Evolutionary conservation across 202 grass and related monocot genomes (phyloP), one percentile per base, ranked within the genome.

Genomic region (Cymbopogon flexuosus): DNA sequence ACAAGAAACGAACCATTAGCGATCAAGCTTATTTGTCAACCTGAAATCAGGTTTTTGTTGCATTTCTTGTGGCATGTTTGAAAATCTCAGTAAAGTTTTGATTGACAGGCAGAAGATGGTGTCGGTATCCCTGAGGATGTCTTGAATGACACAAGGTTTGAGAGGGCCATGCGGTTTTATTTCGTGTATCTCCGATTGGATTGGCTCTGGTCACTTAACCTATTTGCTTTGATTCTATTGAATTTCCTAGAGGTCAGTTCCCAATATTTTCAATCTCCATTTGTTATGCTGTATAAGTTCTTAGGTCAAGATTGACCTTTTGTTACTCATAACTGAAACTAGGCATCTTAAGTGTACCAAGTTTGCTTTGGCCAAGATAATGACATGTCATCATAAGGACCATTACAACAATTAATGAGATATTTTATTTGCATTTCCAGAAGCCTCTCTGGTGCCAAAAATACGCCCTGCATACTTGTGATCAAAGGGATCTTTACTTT

Each of bases 191-290:
- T 94, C 45, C 75, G 77, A 49, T 77, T 97, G 51, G 88, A 97
- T 84, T 93, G 88, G 83, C 86, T 97, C 31, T 94, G 95, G 95
- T 92, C 92, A 65, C 88, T 97, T 81, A 97, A 97, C 80, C 84
- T 97, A 33, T 88, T 92, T 82, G 92, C 95, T 56, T 86, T 97
- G 84, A 77, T 97, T 83, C 84, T 94, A 34, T 84, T 97, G 69
- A 97, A 93, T 80, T 97, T 97, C 85, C 83, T 97, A 2, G 95
- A 94, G 95, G 94, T 97, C 64, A 78, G 89, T 93, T 89, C 64
- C 22, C 15, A 23, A 56, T 46, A 64, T 13, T 33, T 56, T 45
- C 0, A 15, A 46, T 58, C 39, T 52, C 63, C 16, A 31, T 70
- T 16, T 54, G 12, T 75, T 81, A 60, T 72, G 22, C 36, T 83